These are phyloP conservation scores for Quercus dentata DNA, from an alignment of 306 rosid genomes.

Conservation along the genomic window DNA sequence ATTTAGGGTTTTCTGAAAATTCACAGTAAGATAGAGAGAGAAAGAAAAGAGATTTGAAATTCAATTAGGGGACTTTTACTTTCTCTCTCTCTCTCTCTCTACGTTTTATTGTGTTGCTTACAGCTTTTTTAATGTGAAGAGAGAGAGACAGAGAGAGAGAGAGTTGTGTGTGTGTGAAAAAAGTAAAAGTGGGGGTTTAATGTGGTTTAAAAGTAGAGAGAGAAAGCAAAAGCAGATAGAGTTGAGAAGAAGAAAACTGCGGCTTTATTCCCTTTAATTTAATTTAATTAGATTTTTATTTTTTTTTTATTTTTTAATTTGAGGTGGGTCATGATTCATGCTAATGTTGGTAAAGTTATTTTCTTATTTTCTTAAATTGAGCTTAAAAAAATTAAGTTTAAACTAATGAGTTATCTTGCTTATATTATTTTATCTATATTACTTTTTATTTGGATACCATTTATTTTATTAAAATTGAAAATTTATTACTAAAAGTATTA, in stretches of 20 bases:
- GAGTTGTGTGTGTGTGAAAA: background rate
- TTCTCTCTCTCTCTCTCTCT: constrained; percentile 3
- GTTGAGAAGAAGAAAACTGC: background rate
- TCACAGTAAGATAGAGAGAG: background rate
- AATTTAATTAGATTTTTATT: too few relatives aligned
- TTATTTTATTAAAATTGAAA: rapidly evolving
- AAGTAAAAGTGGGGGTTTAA: constrained; percentile 14
- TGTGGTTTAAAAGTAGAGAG: constrained; percentile 33
- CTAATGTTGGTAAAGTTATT: too few relatives aligned
- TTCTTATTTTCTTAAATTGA: too few relatives aligned
- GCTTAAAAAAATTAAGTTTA: too few relatives aligned
- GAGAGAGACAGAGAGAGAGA: constrained; percentile 16
- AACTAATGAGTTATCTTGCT: too few relatives aligned
- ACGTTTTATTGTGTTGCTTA: background rate
- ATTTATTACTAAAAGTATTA: rapidly evolving
- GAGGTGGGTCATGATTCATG: too few relatives aligned
- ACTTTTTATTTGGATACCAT: rapidly evolving
- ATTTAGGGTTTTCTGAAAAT: constrained; percentile 5
- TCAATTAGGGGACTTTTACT: background rate
- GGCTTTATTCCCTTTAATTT: too few relatives aligned
- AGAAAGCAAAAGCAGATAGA: background rate
- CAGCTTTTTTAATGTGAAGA: constrained; percentile 2
- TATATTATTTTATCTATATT: too few relatives aligned
- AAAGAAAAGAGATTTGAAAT: background rate
- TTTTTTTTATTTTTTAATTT: too few relatives aligned